Percentiles rank a stretch among this genome's conserved stretches.
phyloP scores from a whole-genome alignment of 768 basidiomycete species.

The Panaeolus papilionaceus region DNA sequence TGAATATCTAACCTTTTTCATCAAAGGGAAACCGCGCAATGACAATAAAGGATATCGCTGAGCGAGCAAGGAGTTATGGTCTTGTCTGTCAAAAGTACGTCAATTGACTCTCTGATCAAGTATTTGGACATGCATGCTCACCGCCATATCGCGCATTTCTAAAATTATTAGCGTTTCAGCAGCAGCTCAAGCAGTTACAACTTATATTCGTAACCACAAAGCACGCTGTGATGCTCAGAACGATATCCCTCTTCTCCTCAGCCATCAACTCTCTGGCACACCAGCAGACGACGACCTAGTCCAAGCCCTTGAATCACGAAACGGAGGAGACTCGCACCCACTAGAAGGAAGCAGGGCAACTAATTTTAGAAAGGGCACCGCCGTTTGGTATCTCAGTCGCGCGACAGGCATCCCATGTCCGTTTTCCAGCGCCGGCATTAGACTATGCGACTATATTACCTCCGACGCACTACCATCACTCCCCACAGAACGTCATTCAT shows the following conservation, averaged over 20 bases:
- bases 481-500: conserved; percentile 48
- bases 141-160: conserved; percentile 21
- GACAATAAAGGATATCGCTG: conserved; percentile 87
- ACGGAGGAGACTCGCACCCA: conserved; percentile 66
- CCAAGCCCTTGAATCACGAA: conserved; percentile 70
- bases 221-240: conserved; percentile 73
- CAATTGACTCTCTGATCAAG: neutral
- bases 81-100: conserved; percentile 77
- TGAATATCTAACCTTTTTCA: conserved; percentile 25
- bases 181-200: conserved; percentile 82
- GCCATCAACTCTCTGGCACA: conserved; percentile 76
- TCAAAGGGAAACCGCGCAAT: conserved; percentile 78
- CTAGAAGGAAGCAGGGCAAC: conserved; percentile 56
- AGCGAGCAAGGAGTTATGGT: conserved; percentile 68
- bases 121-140: conserved; percentile 17
- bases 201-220: conserved; percentile 79
- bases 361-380: conserved; percentile 80
- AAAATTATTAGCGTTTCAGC: conserved; percentile 64
- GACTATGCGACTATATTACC: conserved; percentile 65
- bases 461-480: conserved; percentile 15
- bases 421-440: conserved; percentile 75
- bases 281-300: conserved; percentile 75
- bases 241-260: conserved; percentile 76
- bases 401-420: conserved; percentile 80
- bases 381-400: conserved; percentile 82